Base-by-base conservation (phyloP, 306 rosid genomes). In the Casuarina equisetifolia region DNA sequence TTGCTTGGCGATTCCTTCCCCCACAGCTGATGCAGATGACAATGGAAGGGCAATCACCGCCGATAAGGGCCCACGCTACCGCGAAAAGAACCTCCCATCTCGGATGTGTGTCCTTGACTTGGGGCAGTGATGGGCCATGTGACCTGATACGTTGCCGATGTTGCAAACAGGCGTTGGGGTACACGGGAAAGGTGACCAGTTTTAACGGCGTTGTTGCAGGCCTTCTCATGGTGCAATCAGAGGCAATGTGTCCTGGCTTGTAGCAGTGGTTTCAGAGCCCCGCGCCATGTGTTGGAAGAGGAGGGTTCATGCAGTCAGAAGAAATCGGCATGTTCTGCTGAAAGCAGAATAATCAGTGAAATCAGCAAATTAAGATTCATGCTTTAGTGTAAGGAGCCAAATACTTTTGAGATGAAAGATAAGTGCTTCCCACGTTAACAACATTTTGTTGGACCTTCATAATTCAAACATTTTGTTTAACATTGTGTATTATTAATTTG, bases 221-320 rank as follows among this genome's bases (percentile, higher is more conserved):
- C 79, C 46, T 70, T 71, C 72, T 51, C 67, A 15, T 71, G 3
- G 81, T 62, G 70, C 78, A 72, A 53, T 74, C 40, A 2, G 69
- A 75, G 9, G 81, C 85, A 82, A 72, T 53, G 59, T 82, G 78
- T 3, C 85, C 85, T 25, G 70, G 72, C 75, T 66, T 67, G 71
- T 66, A 55, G 78, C 78, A 77, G 78, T 82, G 72, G 75, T 72
- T 82, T 75, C 81, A 77, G 0, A 77, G 66, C 74, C 81, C 73
- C 2, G 72, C 44, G 49, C 66, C 81, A 1, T 20, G 72, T 43
- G 72, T 38, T 39, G 78, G 74, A 38, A 46, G 78, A 64, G 64
- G 11, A 39, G 78, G 66, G 40, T 20, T 66, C 0, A 19, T 17
- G 64, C 81, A 77, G 17, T 82, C 78, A 1, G 78, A 36, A 62